Conservation (phyloP, 2,329 filamentous ascomycete genomes). For the Aspergillus ochraceus region DNA sequence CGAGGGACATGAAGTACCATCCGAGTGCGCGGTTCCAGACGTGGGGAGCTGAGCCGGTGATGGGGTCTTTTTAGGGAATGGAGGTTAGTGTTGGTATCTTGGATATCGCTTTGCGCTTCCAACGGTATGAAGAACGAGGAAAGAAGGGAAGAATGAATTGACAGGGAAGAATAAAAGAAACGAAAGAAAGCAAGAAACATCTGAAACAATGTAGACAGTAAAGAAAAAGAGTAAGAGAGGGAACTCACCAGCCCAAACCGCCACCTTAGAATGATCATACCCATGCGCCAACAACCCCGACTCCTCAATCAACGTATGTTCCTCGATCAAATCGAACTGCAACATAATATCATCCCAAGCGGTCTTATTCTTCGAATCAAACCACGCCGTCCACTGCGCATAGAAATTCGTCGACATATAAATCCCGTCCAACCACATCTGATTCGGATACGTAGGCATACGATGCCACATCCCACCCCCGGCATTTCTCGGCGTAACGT, state of each 20-base stretch:
- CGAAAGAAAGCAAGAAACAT: background rate
- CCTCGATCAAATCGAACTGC: constrained; percentile 18
- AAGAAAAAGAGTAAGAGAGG: background rate
- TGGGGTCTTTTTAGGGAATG: constrained; percentile 4
- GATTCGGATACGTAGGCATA: constrained; percentile 15
- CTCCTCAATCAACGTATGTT: constrained; percentile 5
- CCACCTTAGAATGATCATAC: constrained; percentile 12
- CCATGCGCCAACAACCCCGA: constrained; percentile 13
- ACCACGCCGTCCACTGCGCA: constrained; percentile 15
- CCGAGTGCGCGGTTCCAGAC: constrained; percentile 17
- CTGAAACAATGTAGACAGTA: no score
- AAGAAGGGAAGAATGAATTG: background rate
- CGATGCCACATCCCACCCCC: constrained; percentile 18
- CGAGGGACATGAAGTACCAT: constrained; percentile 19
- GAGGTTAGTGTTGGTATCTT: no score
- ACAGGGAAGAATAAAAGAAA: background rate
- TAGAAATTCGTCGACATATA: constrained; percentile 18
- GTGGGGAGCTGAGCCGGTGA: constrained; percentile 12
- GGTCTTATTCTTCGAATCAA: constrained; percentile 11
- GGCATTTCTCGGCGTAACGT: constrained; percentile 14
- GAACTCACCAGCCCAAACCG: constrained; percentile 17
- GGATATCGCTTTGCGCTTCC: no score
- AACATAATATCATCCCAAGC: constrained; percentile 18
- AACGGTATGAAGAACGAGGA: no score
- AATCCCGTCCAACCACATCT: constrained; percentile 21